These are phyloP conservation scores for Pachyrhizus erosus DNA, from an alignment of 306 rosid genomes.

Conservation along the genomic window DNA sequence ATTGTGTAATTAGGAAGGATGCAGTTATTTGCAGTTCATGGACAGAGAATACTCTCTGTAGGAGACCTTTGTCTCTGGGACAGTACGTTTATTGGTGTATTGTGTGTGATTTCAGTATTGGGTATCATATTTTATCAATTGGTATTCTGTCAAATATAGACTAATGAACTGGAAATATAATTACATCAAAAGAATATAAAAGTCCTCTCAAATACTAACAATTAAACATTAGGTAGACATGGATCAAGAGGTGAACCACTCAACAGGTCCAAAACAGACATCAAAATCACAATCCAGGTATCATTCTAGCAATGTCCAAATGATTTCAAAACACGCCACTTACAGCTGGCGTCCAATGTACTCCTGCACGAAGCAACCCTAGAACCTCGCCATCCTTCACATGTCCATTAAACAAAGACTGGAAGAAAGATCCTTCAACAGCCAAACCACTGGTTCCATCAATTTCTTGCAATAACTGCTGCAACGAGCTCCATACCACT, in stretches of 20 bases:
- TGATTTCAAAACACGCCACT: slow-evolving; percentile 48
- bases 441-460: slow-evolving; percentile 88
- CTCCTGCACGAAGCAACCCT: slow-evolving; percentile 95
- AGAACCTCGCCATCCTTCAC: slow-evolving; percentile 81
- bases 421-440: slow-evolving; percentile 87
- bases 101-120: background rate
- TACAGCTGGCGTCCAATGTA: slow-evolving; percentile 98
- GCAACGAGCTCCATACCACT: slow-evolving; percentile 78
- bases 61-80: background rate
- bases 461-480: slow-evolving; percentile 84
- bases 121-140: background rate
- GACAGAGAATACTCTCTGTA: background rate
- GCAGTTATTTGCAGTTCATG: background rate
- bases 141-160: background rate
- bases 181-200: background rate
- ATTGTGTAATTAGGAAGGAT: background rate
- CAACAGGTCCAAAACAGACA: slow-evolving; percentile 26
- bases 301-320: slow-evolving; percentile 13
- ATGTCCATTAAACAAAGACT: slow-evolving; percentile 84
- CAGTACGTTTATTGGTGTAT: background rate
- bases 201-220: slow-evolving; percentile 6
- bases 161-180: slow-evolving; percentile 4
- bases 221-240: slow-evolving; percentile 3
- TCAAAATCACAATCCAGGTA: slow-evolving; percentile 28
- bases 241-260: slow-evolving; percentile 7